A percentile compares a stretch with the other conserved stretches of the same genome.
Evolutionary conservation across 805 yeast species (phyloP).

Genomic region (Sugiyamaella americana): DNA sequence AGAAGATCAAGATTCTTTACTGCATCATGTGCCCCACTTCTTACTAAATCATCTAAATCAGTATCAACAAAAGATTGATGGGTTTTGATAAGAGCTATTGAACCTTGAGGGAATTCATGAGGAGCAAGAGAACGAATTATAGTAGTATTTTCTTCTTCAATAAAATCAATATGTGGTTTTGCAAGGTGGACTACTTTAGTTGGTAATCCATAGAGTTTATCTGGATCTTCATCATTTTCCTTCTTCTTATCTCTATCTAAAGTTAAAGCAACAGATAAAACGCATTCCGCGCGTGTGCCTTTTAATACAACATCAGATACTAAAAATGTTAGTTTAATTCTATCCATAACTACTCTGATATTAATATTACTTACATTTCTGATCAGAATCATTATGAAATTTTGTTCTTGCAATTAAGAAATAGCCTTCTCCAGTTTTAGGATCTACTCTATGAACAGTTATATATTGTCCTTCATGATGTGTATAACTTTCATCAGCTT

Average conservation of each 20-base stretch:
- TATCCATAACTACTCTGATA: neutral
- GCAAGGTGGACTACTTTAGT: conserved; percentile 51
- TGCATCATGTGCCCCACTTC: conserved; percentile 72
- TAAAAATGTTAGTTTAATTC: conserved; percentile 1
- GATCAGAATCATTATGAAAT: conserved; percentile 42
- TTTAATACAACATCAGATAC: conserved; percentile 29
- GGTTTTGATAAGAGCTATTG: conserved; percentile 79
- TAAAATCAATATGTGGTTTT: conserved; percentile 42
- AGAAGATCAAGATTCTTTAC: conserved; percentile 52
- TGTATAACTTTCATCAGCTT: conserved; percentile 85
- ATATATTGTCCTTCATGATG: conserved; percentile 92
- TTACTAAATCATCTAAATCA: conserved; percentile 58
- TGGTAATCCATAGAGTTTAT: conserved; percentile 54
- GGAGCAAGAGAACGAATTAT: conserved; percentile 56
- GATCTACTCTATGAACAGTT: conserved; percentile 80
- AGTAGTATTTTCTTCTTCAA: conserved; percentile 38
- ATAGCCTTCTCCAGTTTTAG: conserved; percentile 82
- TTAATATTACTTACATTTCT: conserved; percentile 18
- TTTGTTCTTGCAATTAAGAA: conserved; percentile 83
- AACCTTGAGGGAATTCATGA: conserved; percentile 71
- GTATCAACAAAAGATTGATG: conserved; percentile 59
- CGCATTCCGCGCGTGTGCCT: conserved; percentile 37
- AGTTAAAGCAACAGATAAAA: conserved; percentile 47
- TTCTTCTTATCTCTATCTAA: conserved; percentile 42
- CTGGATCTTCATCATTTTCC: conserved; percentile 24